phyloP scores from a whole-genome alignment of 345 rosid species.

The Eucalyptus grandis region DNA sequence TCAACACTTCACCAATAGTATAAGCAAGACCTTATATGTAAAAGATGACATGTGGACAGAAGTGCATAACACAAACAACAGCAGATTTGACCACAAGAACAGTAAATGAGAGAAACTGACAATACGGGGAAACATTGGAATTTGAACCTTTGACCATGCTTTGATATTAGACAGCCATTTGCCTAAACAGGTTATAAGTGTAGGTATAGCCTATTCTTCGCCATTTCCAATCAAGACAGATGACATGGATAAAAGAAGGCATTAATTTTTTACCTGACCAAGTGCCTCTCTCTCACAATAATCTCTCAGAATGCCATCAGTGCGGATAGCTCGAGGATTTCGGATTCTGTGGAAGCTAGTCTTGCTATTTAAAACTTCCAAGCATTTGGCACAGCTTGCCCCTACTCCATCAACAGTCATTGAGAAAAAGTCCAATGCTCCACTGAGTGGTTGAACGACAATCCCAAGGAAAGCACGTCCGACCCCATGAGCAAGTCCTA shows the following conservation, averaged over 20 bases:
- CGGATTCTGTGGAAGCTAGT: conserved; percentile 62
- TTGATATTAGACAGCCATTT: neutral
- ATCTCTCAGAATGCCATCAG: conserved; percentile 70
- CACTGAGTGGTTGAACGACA: conserved; percentile 89
- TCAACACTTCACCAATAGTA: neutral
- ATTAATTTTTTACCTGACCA: conserved; percentile 56
- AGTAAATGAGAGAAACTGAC: neutral
- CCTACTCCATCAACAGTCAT: conserved; percentile 94
- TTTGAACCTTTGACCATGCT: neutral
- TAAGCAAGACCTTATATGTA: neutral
- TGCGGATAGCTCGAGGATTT: conserved; percentile 81
- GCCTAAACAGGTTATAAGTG: neutral
- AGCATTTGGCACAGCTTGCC: conserved; percentile 86
- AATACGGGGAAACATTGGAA: neutral
- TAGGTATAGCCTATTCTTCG: neutral
- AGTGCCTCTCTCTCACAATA: conserved; percentile 84
- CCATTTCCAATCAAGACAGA: neutral
- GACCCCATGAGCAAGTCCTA: conserved; percentile 94
- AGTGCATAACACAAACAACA: neutral
- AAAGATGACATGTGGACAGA: neutral
- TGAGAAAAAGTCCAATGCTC: conserved; percentile 93
- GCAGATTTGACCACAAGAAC: neutral
- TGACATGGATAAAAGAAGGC: neutral
- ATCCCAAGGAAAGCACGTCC: conserved; percentile 84
- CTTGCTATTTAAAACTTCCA: conserved; percentile 63